phyloP scores from a whole-genome alignment of 1,139 yeast genomes.

The Geotrichum phurueaensis region DNA sequence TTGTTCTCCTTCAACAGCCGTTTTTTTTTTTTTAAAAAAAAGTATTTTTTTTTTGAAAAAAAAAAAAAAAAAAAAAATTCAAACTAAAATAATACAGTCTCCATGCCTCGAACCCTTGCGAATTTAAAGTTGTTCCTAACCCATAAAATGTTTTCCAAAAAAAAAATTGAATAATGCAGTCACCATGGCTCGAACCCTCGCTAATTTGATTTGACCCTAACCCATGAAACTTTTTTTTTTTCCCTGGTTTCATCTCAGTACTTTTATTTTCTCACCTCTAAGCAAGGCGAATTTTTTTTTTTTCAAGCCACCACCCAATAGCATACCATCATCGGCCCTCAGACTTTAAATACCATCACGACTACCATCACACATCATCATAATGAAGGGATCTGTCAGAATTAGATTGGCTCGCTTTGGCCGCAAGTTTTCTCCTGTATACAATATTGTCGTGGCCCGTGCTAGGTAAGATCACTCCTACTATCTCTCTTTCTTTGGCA shows the following conservation, averaged over 20 bases:
- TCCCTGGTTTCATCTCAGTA: too few relatives aligned
- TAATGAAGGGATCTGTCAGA: slow-evolving; percentile 41
- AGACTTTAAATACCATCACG: not conserved
- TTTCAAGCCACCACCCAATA: not conserved
- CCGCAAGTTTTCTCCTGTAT: slow-evolving; percentile 76
- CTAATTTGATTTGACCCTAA: not conserved
- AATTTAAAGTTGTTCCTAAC: not conserved
- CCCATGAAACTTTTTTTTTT: not conserved
- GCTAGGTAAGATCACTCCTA: slow-evolving; percentile 37
- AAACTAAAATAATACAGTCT: too few relatives aligned
- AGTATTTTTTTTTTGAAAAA: too few relatives aligned
- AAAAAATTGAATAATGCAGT: too few relatives aligned
- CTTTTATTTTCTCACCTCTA: not conserved
- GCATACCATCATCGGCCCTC: not conserved
- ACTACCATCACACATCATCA: slow-evolving; percentile 4
- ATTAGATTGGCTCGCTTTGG: slow-evolving; percentile 93
- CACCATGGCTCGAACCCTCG: not conserved
- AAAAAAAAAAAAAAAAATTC: too few relatives aligned
- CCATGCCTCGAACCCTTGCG: not conserved
- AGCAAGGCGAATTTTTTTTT: not conserved
- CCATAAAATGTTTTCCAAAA: not conserved
- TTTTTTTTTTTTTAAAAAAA: too few relatives aligned
- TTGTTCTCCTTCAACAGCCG: too few relatives aligned
- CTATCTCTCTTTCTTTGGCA: not conserved
- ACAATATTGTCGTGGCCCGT: slow-evolving; percentile 85